Percentiles rank a stretch among this genome's conserved stretches.
Conservation (phyloP, 2,329 filamentous ascomycete species). For the Exserohilum turcica region DNA sequence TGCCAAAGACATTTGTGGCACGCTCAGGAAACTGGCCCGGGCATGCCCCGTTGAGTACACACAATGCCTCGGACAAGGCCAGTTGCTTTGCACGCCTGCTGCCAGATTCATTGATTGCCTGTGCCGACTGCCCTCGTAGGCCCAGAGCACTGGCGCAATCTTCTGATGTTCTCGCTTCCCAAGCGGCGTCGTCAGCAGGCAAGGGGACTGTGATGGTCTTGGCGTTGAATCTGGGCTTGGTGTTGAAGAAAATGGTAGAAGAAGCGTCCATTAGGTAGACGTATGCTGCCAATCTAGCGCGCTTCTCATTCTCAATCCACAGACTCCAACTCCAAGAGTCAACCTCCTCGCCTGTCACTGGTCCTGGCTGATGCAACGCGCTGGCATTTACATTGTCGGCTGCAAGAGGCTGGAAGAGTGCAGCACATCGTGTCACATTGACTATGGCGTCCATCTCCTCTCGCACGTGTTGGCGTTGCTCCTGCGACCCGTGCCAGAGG, state of each 20-base stretch:
- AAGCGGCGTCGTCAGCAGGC: constrained; percentile 73
- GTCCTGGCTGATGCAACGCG: constrained; percentile 63
- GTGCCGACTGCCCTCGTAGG: constrained; percentile 62
- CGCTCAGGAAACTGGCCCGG: constrained; percentile 66
- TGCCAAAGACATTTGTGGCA: constrained; percentile 72
- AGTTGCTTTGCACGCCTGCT: constrained; percentile 69
- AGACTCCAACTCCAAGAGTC: constrained; percentile 66
- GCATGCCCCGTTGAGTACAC: constrained; percentile 63
- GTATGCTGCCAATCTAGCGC: constrained; percentile 67
- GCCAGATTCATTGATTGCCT: constrained; percentile 65
- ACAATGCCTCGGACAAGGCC: constrained; percentile 65
- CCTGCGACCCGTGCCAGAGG: constrained; percentile 71
- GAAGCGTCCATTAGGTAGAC: constrained; percentile 69
- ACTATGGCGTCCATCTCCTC: constrained; percentile 64
- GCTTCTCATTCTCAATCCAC: constrained; percentile 75
- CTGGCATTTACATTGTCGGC: constrained; percentile 59
- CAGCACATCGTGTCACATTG: constrained; percentile 61
- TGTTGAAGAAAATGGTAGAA: constrained; percentile 74
- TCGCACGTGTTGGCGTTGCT: constrained; percentile 68
- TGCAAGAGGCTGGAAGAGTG: constrained; percentile 61
- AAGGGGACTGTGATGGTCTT: constrained; percentile 70
- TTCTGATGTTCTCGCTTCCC: constrained; percentile 66
- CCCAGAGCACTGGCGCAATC: constrained; percentile 71
- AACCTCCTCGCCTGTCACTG: constrained; percentile 49
- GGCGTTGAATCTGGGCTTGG: constrained; percentile 65